Conservation (phyloP, 1,284 basidiomycete genomes). For the Fomitiporia mediterranea region DNA sequence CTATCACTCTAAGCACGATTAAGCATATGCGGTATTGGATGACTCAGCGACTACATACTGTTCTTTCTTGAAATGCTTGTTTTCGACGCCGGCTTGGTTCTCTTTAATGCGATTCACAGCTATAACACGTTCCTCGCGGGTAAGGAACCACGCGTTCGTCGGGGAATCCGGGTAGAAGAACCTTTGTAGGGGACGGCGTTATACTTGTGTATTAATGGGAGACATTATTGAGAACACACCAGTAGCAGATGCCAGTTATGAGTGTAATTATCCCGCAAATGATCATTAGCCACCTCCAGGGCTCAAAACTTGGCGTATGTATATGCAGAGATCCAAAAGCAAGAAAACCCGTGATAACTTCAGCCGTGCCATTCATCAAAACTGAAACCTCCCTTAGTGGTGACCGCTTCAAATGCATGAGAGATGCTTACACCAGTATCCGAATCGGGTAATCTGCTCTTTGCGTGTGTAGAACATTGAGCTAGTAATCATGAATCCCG, state of each 20-base stretch:
- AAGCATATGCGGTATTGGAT: too few relatives aligned
- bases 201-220: neutral
- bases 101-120: constrained; percentile 67
- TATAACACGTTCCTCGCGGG: constrained; percentile 50
- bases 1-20: constrained; percentile 50
- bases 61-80: constrained; percentile 70
- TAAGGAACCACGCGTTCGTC: constrained; percentile 66
- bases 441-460: constrained; percentile 69
- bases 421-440: constrained; percentile 67
- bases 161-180: constrained; percentile 69
- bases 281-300: constrained; percentile 78
- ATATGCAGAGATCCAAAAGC: constrained; percentile 67
- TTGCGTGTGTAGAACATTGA: constrained; percentile 77
- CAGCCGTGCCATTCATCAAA: constrained; percentile 50
- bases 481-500: constrained; percentile 71
- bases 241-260: constrained; percentile 48
- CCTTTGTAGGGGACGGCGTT: constrained; percentile 36
- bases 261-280: constrained; percentile 63
- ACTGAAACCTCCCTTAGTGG: too few relatives aligned
- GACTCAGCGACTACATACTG: too few relatives aligned
- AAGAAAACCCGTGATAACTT: constrained; percentile 65
- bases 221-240: constrained; percentile 37
- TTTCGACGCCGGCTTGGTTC: constrained; percentile 72
- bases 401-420: neutral
- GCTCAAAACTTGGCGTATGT: constrained; percentile 45